Percentiles rank a stretch among this genome's conserved stretches.
phyloP scores from a whole-genome alignment of 306 rosid species.

The Abrus precatorius region DNA sequence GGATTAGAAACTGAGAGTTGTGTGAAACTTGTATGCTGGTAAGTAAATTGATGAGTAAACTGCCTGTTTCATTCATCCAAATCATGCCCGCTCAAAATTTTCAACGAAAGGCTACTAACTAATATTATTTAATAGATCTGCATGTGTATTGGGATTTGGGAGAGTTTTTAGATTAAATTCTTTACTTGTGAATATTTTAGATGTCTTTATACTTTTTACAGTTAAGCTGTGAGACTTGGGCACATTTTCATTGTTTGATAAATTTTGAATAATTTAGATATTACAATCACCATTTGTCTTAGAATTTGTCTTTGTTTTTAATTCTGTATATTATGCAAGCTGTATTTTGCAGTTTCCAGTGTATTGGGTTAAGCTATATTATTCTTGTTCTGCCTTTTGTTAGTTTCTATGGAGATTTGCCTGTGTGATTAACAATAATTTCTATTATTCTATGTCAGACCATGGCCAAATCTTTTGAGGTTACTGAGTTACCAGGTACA shows the following conservation, averaged over 20 bases:
- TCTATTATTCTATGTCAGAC: constrained; percentile 67
- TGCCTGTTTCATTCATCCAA: background rate
- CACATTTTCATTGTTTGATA: background rate
- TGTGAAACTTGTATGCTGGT: constrained; percentile 19
- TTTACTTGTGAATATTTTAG: constrained; percentile 15
- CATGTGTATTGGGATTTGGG: constrained; percentile 2
- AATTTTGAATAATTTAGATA: constrained; percentile 16
- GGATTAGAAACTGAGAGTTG: constrained; percentile 31
- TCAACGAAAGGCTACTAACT: constrained; percentile 24
- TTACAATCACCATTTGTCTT: constrained; percentile 12
- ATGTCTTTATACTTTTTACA: background rate
- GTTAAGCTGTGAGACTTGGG: constrained; percentile 15
- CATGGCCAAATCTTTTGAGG: constrained; percentile 94
- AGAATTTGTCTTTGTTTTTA: background rate
- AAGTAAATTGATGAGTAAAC: constrained; percentile 9
- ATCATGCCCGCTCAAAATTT: constrained; percentile 29
- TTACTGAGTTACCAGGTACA: constrained; percentile 96
- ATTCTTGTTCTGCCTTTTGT: background rate
- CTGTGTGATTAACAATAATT: constrained; percentile 42
- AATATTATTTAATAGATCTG: background rate
- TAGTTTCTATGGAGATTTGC: constrained; percentile 33
- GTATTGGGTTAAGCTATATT: background rate
- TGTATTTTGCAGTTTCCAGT: constrained; percentile 29
- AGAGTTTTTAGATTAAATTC: constrained; percentile 28
- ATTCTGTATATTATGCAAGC: background rate